Conservation (phyloP, 345 rosid species). For the Trapa incisa region DNA sequence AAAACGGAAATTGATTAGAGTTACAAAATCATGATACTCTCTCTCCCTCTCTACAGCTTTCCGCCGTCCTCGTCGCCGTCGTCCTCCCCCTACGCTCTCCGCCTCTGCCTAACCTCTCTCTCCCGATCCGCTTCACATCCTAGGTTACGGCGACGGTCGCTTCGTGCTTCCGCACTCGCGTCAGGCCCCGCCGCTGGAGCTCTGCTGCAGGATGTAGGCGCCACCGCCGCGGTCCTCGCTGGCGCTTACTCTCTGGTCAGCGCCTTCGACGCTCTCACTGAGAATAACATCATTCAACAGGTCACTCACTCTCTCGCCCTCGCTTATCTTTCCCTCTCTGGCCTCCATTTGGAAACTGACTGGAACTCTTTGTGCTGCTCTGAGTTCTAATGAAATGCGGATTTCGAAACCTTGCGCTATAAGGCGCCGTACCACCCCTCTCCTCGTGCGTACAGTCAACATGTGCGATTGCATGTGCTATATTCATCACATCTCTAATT, state of each 20-base stretch:
- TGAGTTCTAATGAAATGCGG: too few species aligned
- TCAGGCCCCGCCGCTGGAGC: slow-evolving; percentile 11
- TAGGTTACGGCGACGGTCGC: background rate
- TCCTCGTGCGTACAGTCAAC: background rate
- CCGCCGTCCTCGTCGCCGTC: background rate
- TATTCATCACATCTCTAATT: background rate
- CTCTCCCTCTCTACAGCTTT: background rate
- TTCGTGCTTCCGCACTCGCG: slow-evolving; percentile 1
- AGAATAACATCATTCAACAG: slow-evolving; percentile 53
- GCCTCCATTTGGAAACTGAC: background rate
- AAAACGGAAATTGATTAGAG: too few species aligned
- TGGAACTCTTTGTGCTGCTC: background rate
- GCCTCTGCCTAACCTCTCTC: background rate
- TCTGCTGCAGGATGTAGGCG: slow-evolving; percentile 49
- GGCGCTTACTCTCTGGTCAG: slow-evolving; percentile 66
- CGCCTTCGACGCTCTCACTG: slow-evolving; percentile 53
- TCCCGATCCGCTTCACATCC: background rate
- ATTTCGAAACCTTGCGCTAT: background rate
- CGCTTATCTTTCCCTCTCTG: background rate
- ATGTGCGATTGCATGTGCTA: background rate
- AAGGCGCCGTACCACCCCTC: background rate
- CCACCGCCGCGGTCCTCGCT: slow-evolving; percentile 52
- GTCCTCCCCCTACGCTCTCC: background rate
- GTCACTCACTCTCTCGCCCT: slow-evolving; percentile 10
- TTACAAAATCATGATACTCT: background rate